Evolutionary conservation across 1,284 basidiomycete genomes (phyloP), one percentile per base, ranked within the genome.

Genomic region (Cutaneotrichosporon cavernicola): DNA sequence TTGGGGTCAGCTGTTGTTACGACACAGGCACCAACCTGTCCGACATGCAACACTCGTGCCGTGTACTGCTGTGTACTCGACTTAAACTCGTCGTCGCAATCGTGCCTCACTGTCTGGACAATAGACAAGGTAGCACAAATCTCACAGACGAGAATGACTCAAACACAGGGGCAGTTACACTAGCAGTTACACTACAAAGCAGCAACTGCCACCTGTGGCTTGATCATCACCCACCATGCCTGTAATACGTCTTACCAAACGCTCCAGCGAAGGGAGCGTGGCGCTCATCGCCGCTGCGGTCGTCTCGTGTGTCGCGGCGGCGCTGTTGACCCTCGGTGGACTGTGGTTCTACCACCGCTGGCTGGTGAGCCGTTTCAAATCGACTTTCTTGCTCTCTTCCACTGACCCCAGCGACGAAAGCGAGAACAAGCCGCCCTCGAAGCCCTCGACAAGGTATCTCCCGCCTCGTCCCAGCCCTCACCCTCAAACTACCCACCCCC

Each of bases 281-380:
- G 43, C 13, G 18, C 43, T 46, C 43, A 46, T 46, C 18, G 43
- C 18, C 43, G 43, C 43, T 18, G 43, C 43, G 14, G 43, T 46
- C 18, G 18, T 46, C 18, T 16, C 43, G 18, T 46, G 43, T n/a
- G 9, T 46, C 18, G 43, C 43, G 2, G 43, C 43, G 16, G 43
- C 43, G 18, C 5, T 46, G 18, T 4, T 46, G 6, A 46, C 43
- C 18, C 43, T 46, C 43, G 2, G 43, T 18, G 18, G 16, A n/a
- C 43, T 46, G 18, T 46, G 43, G 43, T 46, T 46, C 43, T 46
- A 46, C 43, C 43, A 46, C 43, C 43, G 43, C 18, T 46, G 43
- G 43, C 43, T 46, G 18, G 43, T 46, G 18, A 46, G 43, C n/a
- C 18, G 9, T 16, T 8, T n/a, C n/a, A n/a, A n/a, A n/a, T n/a